phyloP scores from a whole-genome alignment of 1,139 yeast genomes.

The Yamadazyma blattariae region DNA sequence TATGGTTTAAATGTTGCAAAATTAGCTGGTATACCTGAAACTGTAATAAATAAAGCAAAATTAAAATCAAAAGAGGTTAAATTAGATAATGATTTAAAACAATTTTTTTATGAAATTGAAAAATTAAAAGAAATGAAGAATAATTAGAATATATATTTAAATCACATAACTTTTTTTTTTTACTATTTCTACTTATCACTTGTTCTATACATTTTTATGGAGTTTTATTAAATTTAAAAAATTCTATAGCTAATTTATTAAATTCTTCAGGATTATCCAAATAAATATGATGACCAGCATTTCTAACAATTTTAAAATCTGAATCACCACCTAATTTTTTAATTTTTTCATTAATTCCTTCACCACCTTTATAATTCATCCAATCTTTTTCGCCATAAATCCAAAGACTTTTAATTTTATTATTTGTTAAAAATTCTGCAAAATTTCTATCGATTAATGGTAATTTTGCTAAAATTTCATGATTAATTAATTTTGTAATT shows the following conservation, averaged over 20 bases:
- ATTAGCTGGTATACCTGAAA: slow-evolving; percentile 57
- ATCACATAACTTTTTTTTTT: too few relatives aligned
- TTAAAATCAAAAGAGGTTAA: slow-evolving; percentile 34
- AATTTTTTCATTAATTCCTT: slow-evolving; percentile 28
- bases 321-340: slow-evolving; percentile 15
- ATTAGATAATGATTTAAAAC: slow-evolving; percentile 22
- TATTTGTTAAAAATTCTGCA: slow-evolving; percentile 24
- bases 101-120: slow-evolving; percentile 6
- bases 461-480: slow-evolving; percentile 37
- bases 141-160: too few relatives aligned
- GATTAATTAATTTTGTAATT: slow-evolving; percentile 39
- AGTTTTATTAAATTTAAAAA: slow-evolving; percentile 18
- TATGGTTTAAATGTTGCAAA: slow-evolving; percentile 81
- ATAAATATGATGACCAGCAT: slow-evolving; percentile 45
- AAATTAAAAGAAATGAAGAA: slow-evolving; percentile 19
- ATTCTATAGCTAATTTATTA: slow-evolving; percentile 25
- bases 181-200: neutral
- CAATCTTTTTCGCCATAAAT: slow-evolving; percentile 45
- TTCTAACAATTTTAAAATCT: slow-evolving; percentile 22
- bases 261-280: slow-evolving; percentile 38
- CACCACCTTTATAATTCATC: slow-evolving; percentile 45
- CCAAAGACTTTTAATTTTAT: slow-evolving; percentile 30
- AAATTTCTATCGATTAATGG: slow-evolving; percentile 45
- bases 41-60: slow-evolving; percentile 50
- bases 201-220: neutral